Evolutionary conservation across 129 eudicot genomes (phyloP).

Genomic region (Flaveria bidentis): DNA sequence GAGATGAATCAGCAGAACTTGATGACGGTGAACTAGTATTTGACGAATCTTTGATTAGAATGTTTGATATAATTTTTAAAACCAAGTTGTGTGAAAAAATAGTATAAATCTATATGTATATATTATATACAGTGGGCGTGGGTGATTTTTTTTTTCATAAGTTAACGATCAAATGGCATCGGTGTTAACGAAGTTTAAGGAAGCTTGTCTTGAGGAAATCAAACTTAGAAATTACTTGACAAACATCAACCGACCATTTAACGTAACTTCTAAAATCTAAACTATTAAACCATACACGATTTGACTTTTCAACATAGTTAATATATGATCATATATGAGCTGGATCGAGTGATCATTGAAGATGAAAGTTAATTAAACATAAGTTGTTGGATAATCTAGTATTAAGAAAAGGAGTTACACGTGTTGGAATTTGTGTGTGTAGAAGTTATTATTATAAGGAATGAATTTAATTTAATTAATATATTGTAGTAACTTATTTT

Average conservation of each 20-base stretch:
- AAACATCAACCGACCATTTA: conserved; percentile 5
- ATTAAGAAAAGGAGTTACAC: background rate
- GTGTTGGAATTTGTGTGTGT: background rate
- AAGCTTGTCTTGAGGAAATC: background rate
- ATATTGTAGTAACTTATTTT: too few species aligned
- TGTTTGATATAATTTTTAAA: too few species aligned
- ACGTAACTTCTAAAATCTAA: too few species aligned
- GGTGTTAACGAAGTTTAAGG: background rate
- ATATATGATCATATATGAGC: background rate
- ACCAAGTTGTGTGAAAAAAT: too few species aligned
- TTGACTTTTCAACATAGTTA: conserved; percentile 11
- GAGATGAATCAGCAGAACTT: too few species aligned
- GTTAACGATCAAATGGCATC: too few species aligned
- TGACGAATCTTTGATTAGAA: too few species aligned
- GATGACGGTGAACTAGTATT: too few species aligned
- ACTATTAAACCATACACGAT: background rate
- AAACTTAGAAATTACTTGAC: conserved; percentile 11
- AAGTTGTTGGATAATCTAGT: conserved; percentile 4
- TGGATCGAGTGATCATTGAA: conserved; percentile 1
- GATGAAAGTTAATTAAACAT: conserved; percentile 11
- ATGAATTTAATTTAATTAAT: too few species aligned
- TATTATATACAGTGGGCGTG: too few species aligned
- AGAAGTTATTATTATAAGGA: background rate
- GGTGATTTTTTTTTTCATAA: too few species aligned
- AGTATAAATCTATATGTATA: too few species aligned